Conservation (phyloP, 345 rosid species). For the Bruguiera parviflora region DNA sequence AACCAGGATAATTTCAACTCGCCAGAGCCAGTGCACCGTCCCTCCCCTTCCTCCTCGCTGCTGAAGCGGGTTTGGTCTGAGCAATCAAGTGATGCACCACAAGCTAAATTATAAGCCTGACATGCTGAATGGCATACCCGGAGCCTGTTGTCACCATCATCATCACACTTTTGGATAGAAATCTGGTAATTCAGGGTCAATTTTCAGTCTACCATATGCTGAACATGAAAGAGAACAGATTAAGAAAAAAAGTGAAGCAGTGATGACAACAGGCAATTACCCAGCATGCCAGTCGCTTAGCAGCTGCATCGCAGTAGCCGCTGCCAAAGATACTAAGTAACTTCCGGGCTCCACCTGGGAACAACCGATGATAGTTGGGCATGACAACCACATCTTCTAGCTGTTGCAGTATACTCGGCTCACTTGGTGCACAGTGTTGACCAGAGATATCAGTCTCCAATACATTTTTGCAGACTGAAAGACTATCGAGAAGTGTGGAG, state of each 20-base stretch:
- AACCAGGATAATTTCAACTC: slow-evolving; percentile 54
- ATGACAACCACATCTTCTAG: slow-evolving; percentile 95
- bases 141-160: slow-evolving; percentile 91
- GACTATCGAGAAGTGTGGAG: slow-evolving; percentile 69
- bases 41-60: slow-evolving; percentile 63
- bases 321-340: slow-evolving; percentile 69
- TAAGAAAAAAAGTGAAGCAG: background rate
- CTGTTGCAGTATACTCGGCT: slow-evolving; percentile 84
- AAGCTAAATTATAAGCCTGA: slow-evolving; percentile 79
- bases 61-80: slow-evolving; percentile 95
- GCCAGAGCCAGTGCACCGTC: slow-evolving; percentile 82
- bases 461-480: slow-evolving; percentile 81
- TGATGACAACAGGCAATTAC: slow-evolving; percentile 28
- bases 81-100: slow-evolving; percentile 98
- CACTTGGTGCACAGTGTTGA: slow-evolving; percentile 95
- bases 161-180: slow-evolving; percentile 93
- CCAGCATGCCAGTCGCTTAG: slow-evolving; percentile 96
- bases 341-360: slow-evolving; percentile 85
- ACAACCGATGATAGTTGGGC: slow-evolving; percentile 89
- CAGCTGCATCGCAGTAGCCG: slow-evolving; percentile 82
- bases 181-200: slow-evolving; percentile 43
- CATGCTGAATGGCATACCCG: slow-evolving; percentile 96
- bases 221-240: background rate
- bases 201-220: background rate
- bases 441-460: slow-evolving; percentile 69